phyloP scores from a whole-genome alignment of 2,329 filamentous ascomycete genomes.

The Davidsoniella australis region DNA sequence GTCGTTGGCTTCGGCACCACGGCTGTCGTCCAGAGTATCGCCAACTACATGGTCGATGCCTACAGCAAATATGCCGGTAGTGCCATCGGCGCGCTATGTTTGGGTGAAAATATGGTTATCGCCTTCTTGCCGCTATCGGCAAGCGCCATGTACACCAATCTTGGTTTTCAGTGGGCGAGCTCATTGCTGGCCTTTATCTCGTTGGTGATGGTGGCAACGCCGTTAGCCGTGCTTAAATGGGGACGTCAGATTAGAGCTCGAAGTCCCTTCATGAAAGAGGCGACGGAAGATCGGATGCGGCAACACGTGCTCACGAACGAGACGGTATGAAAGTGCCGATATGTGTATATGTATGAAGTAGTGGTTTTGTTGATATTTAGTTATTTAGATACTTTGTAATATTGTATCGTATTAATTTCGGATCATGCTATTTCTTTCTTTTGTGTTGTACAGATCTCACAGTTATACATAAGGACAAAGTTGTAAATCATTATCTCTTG shows the following conservation, averaged over 20 bases:
- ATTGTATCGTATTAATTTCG: neutral
- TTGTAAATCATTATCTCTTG: neutral
- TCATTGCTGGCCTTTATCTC: conserved; percentile 12
- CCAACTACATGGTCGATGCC: conserved; percentile 31
- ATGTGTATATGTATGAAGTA: too few relatives aligned
- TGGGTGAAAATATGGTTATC: conserved; percentile 32
- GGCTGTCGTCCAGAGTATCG: conserved; percentile 26
- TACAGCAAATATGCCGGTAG: conserved; percentile 32
- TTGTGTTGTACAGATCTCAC: neutral
- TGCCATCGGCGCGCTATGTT: conserved; percentile 29
- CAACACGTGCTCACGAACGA: neutral
- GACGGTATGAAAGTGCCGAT: neutral
- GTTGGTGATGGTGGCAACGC: conserved; percentile 9
- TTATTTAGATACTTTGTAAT: neutral
- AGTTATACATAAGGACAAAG: too few relatives aligned
- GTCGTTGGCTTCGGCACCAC: conserved; percentile 33
- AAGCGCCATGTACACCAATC: conserved; percentile 7
- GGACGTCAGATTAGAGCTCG: conserved; percentile 7
- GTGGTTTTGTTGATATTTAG: neutral
- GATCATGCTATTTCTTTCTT: neutral
- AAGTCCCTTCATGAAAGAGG: conserved; percentile 13
- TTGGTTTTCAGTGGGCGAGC: conserved; percentile 13
- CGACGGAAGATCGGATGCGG: conserved; percentile 3
- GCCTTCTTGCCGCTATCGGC: conserved; percentile 16
- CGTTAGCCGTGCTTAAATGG: conserved; percentile 11